phyloP scores from a whole-genome alignment of 306 rosid genomes.

The Erythrophleum fordii region DNA sequence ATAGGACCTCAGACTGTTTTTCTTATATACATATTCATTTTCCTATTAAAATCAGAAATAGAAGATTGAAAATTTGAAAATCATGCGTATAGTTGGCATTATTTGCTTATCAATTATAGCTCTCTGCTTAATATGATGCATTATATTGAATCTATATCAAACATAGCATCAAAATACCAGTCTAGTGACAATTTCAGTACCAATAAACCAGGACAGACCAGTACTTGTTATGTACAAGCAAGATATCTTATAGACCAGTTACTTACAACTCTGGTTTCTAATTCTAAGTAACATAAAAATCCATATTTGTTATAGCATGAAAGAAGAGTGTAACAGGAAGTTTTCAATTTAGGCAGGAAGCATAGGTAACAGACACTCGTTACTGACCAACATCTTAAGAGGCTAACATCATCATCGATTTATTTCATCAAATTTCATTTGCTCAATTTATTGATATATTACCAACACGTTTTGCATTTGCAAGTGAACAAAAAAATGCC shows the following conservation, averaged over 20 bases:
- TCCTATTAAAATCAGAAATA: background rate
- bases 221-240: background rate
- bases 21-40: background rate
- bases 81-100: background rate
- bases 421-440: background rate
- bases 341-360: background rate
- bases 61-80: no score
- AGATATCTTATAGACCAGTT: background rate
- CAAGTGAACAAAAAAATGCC: background rate
- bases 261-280: background rate
- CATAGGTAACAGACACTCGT: background rate
- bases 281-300: background rate
- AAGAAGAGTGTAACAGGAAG: background rate
- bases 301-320: background rate
- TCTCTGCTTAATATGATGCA: background rate
- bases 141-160: background rate
- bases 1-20: background rate
- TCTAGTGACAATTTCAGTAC: background rate
- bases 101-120: background rate
- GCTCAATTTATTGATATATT: background rate
- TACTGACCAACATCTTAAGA: background rate
- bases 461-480: background rate
- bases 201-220: background rate
- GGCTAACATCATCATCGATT: background rate
- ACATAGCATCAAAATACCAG: background rate